A percentile compares a stretch with the other conserved stretches of the same genome.
Evolutionary conservation across 2,329 filamentous ascomycete genomes (phyloP).

Genomic region (Colletotrichum sansevieriae): DNA sequence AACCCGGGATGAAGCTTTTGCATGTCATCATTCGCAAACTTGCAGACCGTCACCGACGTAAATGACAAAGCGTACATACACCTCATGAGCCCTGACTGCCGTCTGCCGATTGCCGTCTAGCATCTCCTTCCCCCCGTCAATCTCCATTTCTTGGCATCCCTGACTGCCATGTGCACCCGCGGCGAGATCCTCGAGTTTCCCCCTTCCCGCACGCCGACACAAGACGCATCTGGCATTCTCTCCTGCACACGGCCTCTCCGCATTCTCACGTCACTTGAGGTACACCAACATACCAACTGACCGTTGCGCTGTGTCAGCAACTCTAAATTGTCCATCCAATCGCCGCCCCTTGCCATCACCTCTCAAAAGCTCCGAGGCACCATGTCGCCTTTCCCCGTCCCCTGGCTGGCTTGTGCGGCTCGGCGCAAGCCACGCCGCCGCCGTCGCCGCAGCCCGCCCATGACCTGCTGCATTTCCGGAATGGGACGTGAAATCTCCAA

Average conservation of each 20-base stretch:
- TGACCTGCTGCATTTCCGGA: too few relatives aligned
- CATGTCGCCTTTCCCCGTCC: background rate
- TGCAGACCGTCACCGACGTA: background rate
- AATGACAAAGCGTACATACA: conserved; percentile 10
- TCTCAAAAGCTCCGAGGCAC: conserved; percentile 14
- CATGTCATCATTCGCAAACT: conserved; percentile 7
- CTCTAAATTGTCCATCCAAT: background rate
- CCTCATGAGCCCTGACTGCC: background rate
- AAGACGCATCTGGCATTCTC: background rate
- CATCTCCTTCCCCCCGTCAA: background rate
- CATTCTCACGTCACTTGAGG: conserved; percentile 8
- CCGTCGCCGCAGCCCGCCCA: background rate
- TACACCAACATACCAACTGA: background rate
- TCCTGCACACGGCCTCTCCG: conserved; percentile 2
- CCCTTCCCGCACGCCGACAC: conserved; percentile 5
- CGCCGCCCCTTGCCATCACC: background rate
- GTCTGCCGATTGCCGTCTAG: conserved; percentile 14
- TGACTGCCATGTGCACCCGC: conserved; percentile 8
- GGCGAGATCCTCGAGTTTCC: conserved; percentile 2
- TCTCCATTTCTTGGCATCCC: conserved; percentile 21
- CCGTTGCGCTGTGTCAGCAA: conserved; percentile 17
- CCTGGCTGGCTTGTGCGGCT: conserved; percentile 14
- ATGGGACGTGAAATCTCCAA: too few relatives aligned
- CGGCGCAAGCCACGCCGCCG: conserved; percentile 16
- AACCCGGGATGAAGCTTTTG: conserved; percentile 26